Evolutionary conservation across 768 basidiomycete genomes (phyloP).

Genomic region (Saitozyma podzolica): DNA sequence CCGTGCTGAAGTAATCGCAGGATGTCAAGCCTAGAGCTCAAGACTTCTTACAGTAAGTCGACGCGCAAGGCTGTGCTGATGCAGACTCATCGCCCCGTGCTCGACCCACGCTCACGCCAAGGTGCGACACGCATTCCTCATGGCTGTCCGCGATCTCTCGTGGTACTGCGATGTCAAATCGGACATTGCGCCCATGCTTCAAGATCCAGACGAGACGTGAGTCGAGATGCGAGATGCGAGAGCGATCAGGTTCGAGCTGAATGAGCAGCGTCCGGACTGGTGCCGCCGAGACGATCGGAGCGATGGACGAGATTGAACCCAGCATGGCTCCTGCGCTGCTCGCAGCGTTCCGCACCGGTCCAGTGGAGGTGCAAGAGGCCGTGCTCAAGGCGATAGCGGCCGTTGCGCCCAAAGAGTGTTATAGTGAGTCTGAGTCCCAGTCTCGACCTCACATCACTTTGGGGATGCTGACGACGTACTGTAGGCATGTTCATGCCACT

Average conservation of each 20-base stretch:
- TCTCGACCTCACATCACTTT: too few relatives aligned
- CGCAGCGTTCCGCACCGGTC: too few relatives aligned
- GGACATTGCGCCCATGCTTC: neutral
- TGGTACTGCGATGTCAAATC: neutral
- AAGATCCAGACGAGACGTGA: neutral
- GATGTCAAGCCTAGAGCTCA: neutral
- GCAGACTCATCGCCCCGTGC: neutral
- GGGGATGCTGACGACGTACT: too few relatives aligned
- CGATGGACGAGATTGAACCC: too few relatives aligned
- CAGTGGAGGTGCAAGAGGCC: too few relatives aligned
- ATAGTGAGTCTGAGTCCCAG: too few relatives aligned
- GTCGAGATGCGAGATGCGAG: neutral
- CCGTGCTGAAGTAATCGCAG: neutral
- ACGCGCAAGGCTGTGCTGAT: neutral
- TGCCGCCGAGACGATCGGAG: neutral
- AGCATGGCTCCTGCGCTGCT: too few relatives aligned
- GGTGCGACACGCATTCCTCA: neutral
- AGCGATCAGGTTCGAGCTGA: neutral
- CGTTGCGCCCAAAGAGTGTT: too few relatives aligned
- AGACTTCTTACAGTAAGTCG: neutral
- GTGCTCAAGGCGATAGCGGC: too few relatives aligned
- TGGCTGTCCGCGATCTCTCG: neutral
- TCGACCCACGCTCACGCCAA: neutral
- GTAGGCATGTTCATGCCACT: too few relatives aligned
- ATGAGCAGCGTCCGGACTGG: neutral